Evolutionary conservation across 129 eudicot species (phyloP), one percentile per base, ranked within the genome.

Genomic region (Arctium lappa): DNA sequence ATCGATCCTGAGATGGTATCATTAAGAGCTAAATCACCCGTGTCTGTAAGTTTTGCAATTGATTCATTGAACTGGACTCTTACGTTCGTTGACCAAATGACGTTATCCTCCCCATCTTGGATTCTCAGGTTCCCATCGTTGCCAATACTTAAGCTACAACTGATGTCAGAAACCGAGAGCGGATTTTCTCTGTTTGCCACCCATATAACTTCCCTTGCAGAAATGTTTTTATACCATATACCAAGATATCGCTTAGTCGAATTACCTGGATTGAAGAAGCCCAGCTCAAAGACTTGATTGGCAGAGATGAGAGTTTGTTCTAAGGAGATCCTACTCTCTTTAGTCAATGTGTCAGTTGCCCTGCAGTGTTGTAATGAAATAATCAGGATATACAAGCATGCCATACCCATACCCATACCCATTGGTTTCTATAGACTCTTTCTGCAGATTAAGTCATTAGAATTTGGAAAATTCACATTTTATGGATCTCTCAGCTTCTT

Each of bases 51-150:
- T 37, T 42, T 27, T 18, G 87, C 89, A 18, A 30, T 15, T 16
- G 87, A 73, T 27, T 15, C 38, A 11, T 81, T 87, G 38, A 40
- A 33, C 65, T 69, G 82, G 30, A 82, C 56, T 29, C 38, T 48
- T 32, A 86, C 66, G 69, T 81, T 86, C 27, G 88, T 86, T 72
- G 88, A 86, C 88, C 88, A 86, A 48, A 77, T 62, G 0, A 40
- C 65, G 27, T 81, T 77, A 3, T 56, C 32, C 44, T 66, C 79
- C 11, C 84, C 89, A 48, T 86, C 89, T 40, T 77, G 80, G 60
- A 84, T 84, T 74, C 39, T 63, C 46, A 86, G 29, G 32, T 86
- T 86, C 31, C 84, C 81, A 34, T 86, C 81, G 8, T 75, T 68
- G 72, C 71, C 80, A n/a, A 86, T 86, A 15, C 44, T 62, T 63